A percentile compares a stretch with the other conserved stretches of the same genome.
phyloP scores from a whole-genome alignment of 2,329 filamentous ascomycete species.

The Aspergillus melleus region DNA sequence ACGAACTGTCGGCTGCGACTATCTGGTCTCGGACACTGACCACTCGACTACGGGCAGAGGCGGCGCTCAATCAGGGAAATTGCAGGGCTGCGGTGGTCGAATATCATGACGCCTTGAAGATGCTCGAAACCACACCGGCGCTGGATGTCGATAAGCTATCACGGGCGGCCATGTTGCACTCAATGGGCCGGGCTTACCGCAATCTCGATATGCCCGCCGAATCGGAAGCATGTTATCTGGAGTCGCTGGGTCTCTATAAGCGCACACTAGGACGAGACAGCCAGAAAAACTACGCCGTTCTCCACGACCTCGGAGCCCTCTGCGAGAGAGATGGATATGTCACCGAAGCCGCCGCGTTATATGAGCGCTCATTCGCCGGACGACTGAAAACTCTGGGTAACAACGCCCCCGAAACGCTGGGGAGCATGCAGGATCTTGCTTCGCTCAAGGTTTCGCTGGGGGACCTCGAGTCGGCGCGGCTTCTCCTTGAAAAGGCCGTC shows the following conservation, averaged over 20 bases:
- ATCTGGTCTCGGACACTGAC: slow-evolving; percentile 21
- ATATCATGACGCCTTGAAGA: slow-evolving; percentile 25
- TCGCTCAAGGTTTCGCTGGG: slow-evolving; percentile 27
- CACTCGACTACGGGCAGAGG: slow-evolving; percentile 23
- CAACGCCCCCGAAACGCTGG: slow-evolving; percentile 32
- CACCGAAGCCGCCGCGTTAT: slow-evolving; percentile 31
- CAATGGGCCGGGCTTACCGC: slow-evolving; percentile 27
- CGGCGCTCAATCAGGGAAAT: slow-evolving; percentile 24
- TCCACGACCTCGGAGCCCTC: slow-evolving; percentile 30
- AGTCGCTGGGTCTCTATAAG: slow-evolving; percentile 29
- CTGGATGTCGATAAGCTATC: slow-evolving; percentile 26
- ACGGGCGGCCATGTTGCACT: slow-evolving; percentile 27
- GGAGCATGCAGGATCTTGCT: slow-evolving; percentile 32
- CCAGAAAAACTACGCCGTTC: slow-evolving; percentile 27
- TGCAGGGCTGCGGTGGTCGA: slow-evolving; percentile 22
- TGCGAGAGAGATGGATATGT: slow-evolving; percentile 31
- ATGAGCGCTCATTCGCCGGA: slow-evolving; percentile 32
- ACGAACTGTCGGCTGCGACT: slow-evolving; percentile 22
- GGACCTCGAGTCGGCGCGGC: slow-evolving; percentile 28
- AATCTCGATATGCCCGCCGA: slow-evolving; percentile 25
- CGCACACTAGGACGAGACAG: slow-evolving; percentile 30
- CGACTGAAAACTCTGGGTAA: slow-evolving; percentile 29
- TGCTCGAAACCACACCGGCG: slow-evolving; percentile 22
- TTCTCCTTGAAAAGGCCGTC: slow-evolving; percentile 30
- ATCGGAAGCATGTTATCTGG: slow-evolving; percentile 29